These are phyloP conservation scores for Gossypium turneri DNA, from an alignment of 345 rosid species.

Conservation along the genomic window DNA sequence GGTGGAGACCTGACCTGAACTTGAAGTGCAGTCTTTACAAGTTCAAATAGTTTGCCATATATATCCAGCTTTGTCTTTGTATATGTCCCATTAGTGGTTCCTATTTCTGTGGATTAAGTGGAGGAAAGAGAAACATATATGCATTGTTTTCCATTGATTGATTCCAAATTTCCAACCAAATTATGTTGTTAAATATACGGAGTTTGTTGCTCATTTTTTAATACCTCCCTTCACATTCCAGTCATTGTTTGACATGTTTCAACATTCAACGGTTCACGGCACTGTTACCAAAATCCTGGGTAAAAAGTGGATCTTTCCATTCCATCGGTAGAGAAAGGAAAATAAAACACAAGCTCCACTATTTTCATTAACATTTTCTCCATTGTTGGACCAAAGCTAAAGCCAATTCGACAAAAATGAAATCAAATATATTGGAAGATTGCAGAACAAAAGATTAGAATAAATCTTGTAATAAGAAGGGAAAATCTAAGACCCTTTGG, in stretches of 20 bases:
- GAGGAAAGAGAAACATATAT: not conserved
- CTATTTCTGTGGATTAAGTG: not conserved
- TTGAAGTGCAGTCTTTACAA: constrained; percentile 50
- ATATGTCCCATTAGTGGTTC: not conserved
- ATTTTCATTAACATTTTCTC: no score
- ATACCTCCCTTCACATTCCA: not conserved
- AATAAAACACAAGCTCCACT: not conserved
- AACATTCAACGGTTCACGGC: no score
- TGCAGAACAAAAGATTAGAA: no score
- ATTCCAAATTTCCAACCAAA: no score
- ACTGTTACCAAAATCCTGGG: no score
- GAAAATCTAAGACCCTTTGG: no score
- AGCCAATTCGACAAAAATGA: not conserved
- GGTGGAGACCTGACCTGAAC: constrained; percentile 71
- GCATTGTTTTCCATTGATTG: constrained; percentile 10
- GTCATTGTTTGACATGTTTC: no score
- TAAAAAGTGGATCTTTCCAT: no score
- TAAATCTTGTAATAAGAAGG: no score
- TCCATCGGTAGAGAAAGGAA: not conserved
- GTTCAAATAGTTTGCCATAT: constrained; percentile 31
- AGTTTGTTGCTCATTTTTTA: no score
- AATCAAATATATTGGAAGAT: no score
- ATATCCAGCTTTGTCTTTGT: not conserved
- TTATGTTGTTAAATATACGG: no score
- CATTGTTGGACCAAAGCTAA: not conserved